phyloP scores from a whole-genome alignment of 2,329 filamentous ascomycete species.

The Gnomoniopsis sp. region DNA sequence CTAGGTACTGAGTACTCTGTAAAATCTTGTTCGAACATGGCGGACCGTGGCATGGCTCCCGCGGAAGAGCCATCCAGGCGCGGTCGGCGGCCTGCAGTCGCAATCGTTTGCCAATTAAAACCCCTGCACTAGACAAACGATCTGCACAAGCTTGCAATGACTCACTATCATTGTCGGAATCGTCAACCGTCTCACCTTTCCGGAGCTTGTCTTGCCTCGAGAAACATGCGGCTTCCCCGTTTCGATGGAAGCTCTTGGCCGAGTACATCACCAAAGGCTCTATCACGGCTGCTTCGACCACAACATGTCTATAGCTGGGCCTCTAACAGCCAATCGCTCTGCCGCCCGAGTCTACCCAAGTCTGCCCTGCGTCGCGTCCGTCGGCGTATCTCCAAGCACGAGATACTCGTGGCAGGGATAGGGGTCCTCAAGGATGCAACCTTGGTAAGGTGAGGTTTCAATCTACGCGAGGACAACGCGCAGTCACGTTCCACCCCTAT shows the following conservation, averaged over 20 bases:
- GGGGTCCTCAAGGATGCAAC: no score
- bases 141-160: constrained; percentile 12
- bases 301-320: no score
- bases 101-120: constrained; percentile 16
- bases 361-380: no score
- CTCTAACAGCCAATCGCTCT: no score
- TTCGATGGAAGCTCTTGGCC: no score
- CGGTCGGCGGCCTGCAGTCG: constrained; percentile 7
- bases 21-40: constrained; percentile 1
- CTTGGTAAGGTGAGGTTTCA: no score
- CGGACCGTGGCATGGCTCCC: neutral
- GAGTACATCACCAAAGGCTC: no score
- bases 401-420: constrained; percentile 18
- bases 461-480: constrained; percentile 29
- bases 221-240: neutral
- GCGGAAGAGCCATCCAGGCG: constrained; percentile 9
- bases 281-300: no score
- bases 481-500: constrained; percentile 22
- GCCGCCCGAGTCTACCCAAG: no score
- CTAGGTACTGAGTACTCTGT: no score
- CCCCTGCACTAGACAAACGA: constrained; percentile 7
- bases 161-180: constrained; percentile 9
- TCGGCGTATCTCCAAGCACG: no score
- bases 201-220: constrained; percentile 7
- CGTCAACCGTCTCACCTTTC: constrained; percentile 3